phyloP scores from a whole-genome alignment of 306 rosid genomes.

The Morella rubra region DNA sequence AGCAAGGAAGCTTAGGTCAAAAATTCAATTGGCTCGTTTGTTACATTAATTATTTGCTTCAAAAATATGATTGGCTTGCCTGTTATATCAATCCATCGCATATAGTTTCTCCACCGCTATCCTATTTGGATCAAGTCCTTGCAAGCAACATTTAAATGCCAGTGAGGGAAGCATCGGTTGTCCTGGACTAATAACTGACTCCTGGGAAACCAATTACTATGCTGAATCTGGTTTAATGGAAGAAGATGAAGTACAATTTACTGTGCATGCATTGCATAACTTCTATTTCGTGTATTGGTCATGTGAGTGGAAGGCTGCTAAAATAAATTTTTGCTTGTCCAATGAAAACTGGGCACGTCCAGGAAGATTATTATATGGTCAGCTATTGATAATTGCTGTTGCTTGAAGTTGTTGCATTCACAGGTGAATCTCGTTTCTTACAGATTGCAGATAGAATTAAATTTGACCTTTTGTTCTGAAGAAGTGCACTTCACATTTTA shows the following conservation, averaged over 20 bases:
- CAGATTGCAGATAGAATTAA: conserved; percentile 2
- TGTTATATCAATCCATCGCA: conserved; percentile 31
- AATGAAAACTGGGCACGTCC: not conserved
- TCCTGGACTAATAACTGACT: conserved; percentile 2
- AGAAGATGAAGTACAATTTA: conserved; percentile 11
- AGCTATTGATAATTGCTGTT: not conserved
- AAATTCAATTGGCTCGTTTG: conserved; percentile 40
- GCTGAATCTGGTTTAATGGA: not conserved
- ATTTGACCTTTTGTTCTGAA: too few relatives aligned
- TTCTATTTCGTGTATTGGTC: not conserved
- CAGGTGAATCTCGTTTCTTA: conserved; percentile 12
- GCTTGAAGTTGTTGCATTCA: not conserved
- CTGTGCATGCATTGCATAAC: conserved; percentile 11
- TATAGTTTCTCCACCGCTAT: conserved; percentile 1
- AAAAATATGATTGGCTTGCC: conserved; percentile 39
- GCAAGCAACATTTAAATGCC: not conserved
- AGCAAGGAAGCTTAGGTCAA: conserved; percentile 53
- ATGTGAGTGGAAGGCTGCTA: not conserved
- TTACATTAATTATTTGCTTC: not conserved
- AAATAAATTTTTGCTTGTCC: not conserved
- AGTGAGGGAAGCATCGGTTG: conserved; percentile 10
- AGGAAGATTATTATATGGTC: not conserved
- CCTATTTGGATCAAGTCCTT: not conserved
- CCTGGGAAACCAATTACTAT: conserved; percentile 8
- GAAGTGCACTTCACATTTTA: too few relatives aligned